Percentiles rank a stretch among this genome's conserved stretches.
phyloP scores from a whole-genome alignment of 1,139 yeast species.

The Geotrichum klebahnii region DNA sequence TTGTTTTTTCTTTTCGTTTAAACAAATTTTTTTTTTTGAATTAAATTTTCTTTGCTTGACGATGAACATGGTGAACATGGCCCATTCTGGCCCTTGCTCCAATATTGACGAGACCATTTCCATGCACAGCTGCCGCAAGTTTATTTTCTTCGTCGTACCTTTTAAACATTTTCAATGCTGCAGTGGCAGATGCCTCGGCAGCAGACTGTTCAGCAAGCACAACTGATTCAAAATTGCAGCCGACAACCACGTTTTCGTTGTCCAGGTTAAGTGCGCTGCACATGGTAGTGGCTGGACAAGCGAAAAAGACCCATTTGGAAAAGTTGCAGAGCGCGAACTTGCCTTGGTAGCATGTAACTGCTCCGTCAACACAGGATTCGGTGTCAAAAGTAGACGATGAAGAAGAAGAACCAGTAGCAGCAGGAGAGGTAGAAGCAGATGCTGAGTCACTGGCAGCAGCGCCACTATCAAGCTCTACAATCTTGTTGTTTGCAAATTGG shows the following conservation, averaged over 20 bases:
- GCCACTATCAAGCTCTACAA: slow-evolving; percentile 10
- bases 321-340: slow-evolving; percentile 52
- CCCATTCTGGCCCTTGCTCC: background rate
- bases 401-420: no score
- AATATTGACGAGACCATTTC: background rate
- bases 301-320: slow-evolving; percentile 52
- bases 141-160: background rate
- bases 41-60: background rate
- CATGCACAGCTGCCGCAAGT: no score
- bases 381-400: slow-evolving; percentile 23
- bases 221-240: slow-evolving; percentile 26
- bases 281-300: slow-evolving; percentile 56
- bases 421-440: slow-evolving; percentile 8
- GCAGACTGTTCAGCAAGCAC: slow-evolving; percentile 14
- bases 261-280: slow-evolving; percentile 48
- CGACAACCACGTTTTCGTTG: slow-evolving; percentile 31
- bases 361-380: slow-evolving; percentile 46
- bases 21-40: background rate
- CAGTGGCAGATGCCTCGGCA: slow-evolving; percentile 10
- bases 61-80: background rate
- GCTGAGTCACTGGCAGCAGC: slow-evolving; percentile 25
- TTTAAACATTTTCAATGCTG: slow-evolving; percentile 10
- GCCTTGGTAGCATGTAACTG: slow-evolving; percentile 50
- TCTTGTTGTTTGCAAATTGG: slow-evolving; percentile 14
- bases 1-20: background rate